Evolutionary conservation across 768 basidiomycete genomes (phyloP), one percentile per base, ranked within the genome.

Genomic region (Agaricus subrufescens): DNA sequence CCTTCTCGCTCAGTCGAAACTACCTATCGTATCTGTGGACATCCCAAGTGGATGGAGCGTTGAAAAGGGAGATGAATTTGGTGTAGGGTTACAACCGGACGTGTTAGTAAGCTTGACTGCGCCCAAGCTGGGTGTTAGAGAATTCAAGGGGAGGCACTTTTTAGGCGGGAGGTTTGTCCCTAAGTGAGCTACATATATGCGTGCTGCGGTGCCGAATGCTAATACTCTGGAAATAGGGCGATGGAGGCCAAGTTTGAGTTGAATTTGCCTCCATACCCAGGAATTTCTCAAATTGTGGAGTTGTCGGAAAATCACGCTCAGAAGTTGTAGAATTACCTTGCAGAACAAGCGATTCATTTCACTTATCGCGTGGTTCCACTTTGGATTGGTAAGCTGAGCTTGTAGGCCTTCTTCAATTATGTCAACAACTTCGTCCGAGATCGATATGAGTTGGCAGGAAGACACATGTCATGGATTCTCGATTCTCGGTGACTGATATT

Each of bases 41-140:
- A 94, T 99, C 47, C 97, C 97, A 0, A 92, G 89, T 1, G 97
- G 95, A 7, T 99, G 97, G 97, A 85, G 94, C 64, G 93, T 98
- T 25, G 91, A 95, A 62, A 71, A 77, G 23, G 96, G 96, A 1
- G 81, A 79, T 50, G 74, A 71, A 3, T 74, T 69, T 46, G 80
- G 75, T 14, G 69, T 76, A 14, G 89, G 81, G 0, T 72, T 98
- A 49, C 70, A 81, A 15, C 89, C 96, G 0, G 83, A 90, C 53
- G 89, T 91, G 6, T 72, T 99, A 44, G 71, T 99, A 56, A 95
- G 91, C 64, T 73, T 99, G 66, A 99, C 97, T 0, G 95, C 93
- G 9, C 97, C 97, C 0, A 99, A 99, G 71, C 75, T 86, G 62
- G 97, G 97, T 2, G 91, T 90, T 8, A 81, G 74, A 63, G 66